phyloP scores from a whole-genome alignment of 768 basidiomycete species.

The Lactifluus subvellereus region DNA sequence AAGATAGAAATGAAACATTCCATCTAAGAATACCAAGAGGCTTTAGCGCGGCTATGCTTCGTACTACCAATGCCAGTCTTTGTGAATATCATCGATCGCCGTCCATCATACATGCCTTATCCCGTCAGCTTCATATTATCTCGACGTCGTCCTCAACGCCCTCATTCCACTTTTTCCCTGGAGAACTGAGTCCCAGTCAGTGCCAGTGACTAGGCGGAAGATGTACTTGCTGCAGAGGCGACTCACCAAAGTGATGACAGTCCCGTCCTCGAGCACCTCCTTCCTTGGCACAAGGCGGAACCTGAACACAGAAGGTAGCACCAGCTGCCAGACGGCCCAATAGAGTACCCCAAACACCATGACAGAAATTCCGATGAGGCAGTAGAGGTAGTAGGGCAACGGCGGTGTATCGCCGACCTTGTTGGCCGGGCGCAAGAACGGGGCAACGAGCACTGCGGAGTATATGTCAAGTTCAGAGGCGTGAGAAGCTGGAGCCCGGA shows the following conservation, averaged over 20 bases:
- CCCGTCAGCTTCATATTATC: too few species aligned
- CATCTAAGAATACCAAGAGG: too few species aligned
- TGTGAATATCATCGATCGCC: too few species aligned
- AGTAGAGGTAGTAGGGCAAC: slow-evolving; percentile 55
- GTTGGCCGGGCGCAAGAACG: slow-evolving; percentile 50
- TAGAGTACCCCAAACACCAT: slow-evolving; percentile 44
- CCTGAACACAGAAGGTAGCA: slow-evolving; percentile 44
- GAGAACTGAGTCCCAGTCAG: slow-evolving; percentile 7
- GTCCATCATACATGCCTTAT: too few species aligned
- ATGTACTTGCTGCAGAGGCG: too few species aligned
- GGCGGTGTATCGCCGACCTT: slow-evolving; percentile 55
- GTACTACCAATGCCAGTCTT: too few species aligned
- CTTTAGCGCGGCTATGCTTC: too few species aligned
- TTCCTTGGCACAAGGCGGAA: slow-evolving; percentile 46
- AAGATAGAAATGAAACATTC: too few species aligned
- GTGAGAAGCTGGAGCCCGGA: not conserved
- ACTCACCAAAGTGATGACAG: slow-evolving; percentile 47
- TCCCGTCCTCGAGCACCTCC: slow-evolving; percentile 46
- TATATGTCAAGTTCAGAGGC: not conserved
- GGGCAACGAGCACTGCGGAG: slow-evolving; percentile 44
- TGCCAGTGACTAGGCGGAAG: too few species aligned
- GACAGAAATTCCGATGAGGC: slow-evolving; percentile 47
- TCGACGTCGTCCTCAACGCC: too few species aligned
- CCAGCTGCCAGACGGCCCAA: slow-evolving; percentile 50
- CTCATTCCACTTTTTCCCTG: slow-evolving; percentile 9